Evolutionary conservation across 2,329 filamentous ascomycete species (phyloP).

Genomic region (Cordyceps farinosa): DNA sequence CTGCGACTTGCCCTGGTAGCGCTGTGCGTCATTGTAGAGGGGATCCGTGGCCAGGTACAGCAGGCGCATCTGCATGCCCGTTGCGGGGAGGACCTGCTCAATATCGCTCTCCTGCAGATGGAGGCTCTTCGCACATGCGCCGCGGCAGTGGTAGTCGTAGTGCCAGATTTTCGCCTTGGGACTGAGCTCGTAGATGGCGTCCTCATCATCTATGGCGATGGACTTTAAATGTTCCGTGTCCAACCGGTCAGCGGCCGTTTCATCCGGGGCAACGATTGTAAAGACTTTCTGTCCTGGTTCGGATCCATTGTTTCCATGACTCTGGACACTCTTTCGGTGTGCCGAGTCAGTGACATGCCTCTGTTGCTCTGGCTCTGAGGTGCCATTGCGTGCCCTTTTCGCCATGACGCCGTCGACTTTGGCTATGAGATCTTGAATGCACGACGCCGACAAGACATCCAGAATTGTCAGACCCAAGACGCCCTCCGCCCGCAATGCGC

Average conservation of each 20-base stretch:
- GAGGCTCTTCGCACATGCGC: not conserved
- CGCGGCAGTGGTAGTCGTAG: conserved; percentile 11
- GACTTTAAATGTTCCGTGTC: not conserved
- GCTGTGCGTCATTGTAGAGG: not conserved
- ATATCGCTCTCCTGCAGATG: not conserved
- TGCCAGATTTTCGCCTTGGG: conserved; percentile 3
- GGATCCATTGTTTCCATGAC: too few relatives aligned
- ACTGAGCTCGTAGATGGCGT: not conserved
- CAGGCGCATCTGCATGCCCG: conserved; percentile 6
- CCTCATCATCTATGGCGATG: conserved; percentile 9
- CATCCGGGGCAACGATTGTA: not conserved
- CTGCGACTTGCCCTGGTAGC: conserved; percentile 16
- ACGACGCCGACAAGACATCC: not conserved
- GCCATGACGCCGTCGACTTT: not conserved
- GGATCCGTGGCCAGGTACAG: not conserved
- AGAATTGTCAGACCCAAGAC: not conserved
- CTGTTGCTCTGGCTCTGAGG: not conserved
- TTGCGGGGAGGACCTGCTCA: conserved; percentile 13
- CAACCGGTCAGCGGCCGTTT: not conserved
- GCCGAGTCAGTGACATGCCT: not conserved
- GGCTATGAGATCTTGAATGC: not conserved
- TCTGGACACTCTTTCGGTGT: not conserved
- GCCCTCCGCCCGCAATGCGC: not conserved
- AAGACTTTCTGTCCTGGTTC: not conserved
- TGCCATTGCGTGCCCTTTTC: not conserved